Base-by-base conservation (phyloP, 768 basidiomycete species). In the Cyathus striatus region DNA sequence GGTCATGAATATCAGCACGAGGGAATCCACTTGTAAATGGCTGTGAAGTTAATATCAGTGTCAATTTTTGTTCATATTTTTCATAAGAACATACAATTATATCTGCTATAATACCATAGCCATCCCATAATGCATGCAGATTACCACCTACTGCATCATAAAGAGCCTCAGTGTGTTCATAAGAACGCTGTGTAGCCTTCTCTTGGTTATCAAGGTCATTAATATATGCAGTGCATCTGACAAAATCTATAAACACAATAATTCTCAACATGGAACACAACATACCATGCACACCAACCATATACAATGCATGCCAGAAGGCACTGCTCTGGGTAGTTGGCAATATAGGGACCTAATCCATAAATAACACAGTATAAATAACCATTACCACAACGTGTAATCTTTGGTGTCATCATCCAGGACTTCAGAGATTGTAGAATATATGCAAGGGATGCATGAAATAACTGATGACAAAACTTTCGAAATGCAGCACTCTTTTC, bases 291-390 rank as follows among this genome's bases (percentile, higher is more conserved):
- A 35, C 51, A 56, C 58, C 58, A 59, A 2, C 52, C 46, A 16
- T 52, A 44, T 2, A 69, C 61, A 23, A 64, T 49, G 3, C 54
- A 44, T 0, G 58, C 42, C 0, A 65, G 44, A 38, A 43, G 55
- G 0, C 59, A 62, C 41, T 70, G 66, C 41, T 68, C 64, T 0
- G 66, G 66, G 46, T 68, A 67, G 41, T 67, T 61, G 1, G 63
- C 62, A 41, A 68, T 65, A 45, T 58, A 62, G 2, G 64, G 62
- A 0, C 63, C 63, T 16, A 66, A 45, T 5, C 50, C 46, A 43
- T 50, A 68, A 0, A 66, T 53, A 0, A 48, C 57, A 5, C 54
- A 48, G 0, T 51, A 51, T 45, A 51, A 64, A 40, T 67, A 62
- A 1, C 63, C 62, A 54, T 69, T 61, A 1, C 61, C 55, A 42